Evolutionary conservation across 1,139 yeast genomes (phyloP).

Genomic region (Geotrichum fermentans): DNA sequence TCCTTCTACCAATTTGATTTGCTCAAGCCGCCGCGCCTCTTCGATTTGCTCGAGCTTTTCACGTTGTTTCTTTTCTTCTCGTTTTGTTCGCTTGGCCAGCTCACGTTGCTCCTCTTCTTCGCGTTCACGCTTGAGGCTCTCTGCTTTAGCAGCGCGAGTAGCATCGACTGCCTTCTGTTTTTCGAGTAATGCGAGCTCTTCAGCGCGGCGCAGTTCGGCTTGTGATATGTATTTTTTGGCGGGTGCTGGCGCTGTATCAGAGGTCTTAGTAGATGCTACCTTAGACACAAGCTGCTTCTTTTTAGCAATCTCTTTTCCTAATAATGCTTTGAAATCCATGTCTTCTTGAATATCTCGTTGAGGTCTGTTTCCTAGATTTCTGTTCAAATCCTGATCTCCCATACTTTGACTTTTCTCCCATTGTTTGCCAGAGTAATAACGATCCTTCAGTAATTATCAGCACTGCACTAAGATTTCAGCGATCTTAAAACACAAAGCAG

Average conservation of each 20-base stretch:
- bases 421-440: too few relatives aligned
- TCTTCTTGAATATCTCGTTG: background rate
- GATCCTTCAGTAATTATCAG: too few relatives aligned
- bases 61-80: conserved; percentile 23
- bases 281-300: conserved; percentile 25
- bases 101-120: conserved; percentile 30
- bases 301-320: conserved; percentile 35
- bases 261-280: background rate
- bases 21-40: conserved; percentile 19
- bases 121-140: conserved; percentile 29
- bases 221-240: conserved; percentile 23
- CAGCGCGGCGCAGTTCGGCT: conserved; percentile 28
- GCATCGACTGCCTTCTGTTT: conserved; percentile 33
- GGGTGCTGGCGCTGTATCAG: too few relatives aligned
- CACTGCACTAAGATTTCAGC: too few relatives aligned
- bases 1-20: conserved; percentile 19
- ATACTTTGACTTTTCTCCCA: too few relatives aligned
- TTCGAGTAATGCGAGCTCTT: conserved; percentile 28
- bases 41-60: conserved; percentile 20
- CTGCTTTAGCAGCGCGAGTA: conserved; percentile 24
- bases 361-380: background rate
- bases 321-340: conserved; percentile 36
- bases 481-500: too few relatives aligned
- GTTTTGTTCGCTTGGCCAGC: conserved; percentile 27
- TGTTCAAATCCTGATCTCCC: too few relatives aligned